Conservation (phyloP, 164 flowering plant genomes). For the Chloranthus sessilifolius region DNA sequence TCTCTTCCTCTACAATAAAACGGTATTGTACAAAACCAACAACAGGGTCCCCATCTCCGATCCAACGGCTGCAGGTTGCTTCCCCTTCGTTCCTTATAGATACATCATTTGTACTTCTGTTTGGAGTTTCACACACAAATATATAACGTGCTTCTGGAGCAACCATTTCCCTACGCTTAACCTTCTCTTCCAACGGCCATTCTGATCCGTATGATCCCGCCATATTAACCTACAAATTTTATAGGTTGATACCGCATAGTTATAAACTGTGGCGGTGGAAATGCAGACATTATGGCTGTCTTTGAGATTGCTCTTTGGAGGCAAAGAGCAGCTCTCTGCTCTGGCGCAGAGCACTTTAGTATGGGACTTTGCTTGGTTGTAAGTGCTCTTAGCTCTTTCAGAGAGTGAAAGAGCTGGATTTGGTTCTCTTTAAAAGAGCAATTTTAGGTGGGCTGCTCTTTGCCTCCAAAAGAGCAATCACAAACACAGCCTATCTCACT, state of each 20-base stretch:
- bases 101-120: conserved; percentile 19
- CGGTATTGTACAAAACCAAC: conserved; percentile 91
- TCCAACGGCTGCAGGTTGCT: conserved; percentile 6
- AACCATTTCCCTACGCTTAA: conserved; percentile 85
- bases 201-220: conserved; percentile 67
- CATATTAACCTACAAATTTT: conserved; percentile 61
- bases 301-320: too few relatives aligned
- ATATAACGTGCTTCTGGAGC: conserved; percentile 78
- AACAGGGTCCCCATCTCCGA: conserved; percentile 25
- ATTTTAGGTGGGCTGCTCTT: too few relatives aligned
- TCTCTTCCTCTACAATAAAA: conserved; percentile 73
- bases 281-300: background rate
- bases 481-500: too few relatives aligned
- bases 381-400: too few relatives aligned
- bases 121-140: conserved; percentile 43
- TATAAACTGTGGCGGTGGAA: background rate
- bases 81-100: conserved; percentile 8
- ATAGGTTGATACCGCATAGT: background rate
- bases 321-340: too few relatives aligned
- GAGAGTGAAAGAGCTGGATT: too few relatives aligned
- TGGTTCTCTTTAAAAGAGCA: too few relatives aligned
- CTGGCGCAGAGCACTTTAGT: too few relatives aligned
- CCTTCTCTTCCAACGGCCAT: conserved; percentile 78
- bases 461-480: too few relatives aligned
- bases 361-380: too few relatives aligned